phyloP scores from a whole-genome alignment of 371 early-diverging fungal species.

The Fennellomyces sp. region DNA sequence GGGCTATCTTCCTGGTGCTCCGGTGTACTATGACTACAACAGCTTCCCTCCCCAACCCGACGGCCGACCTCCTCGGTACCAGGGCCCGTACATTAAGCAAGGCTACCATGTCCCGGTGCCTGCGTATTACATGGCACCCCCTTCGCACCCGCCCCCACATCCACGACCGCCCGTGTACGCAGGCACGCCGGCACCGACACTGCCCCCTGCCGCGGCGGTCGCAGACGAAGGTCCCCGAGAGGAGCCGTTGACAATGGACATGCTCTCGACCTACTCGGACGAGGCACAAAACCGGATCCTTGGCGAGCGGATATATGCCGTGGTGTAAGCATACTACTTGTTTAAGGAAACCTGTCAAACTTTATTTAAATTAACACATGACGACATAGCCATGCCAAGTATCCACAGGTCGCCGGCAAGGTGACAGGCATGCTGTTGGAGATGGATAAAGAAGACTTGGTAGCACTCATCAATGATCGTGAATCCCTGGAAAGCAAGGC shows the following conservation, averaged over 20 bases:
- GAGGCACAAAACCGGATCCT: conserved; percentile 92
- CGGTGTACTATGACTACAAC: conserved; percentile 16
- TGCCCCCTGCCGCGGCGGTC: conserved; percentile 1
- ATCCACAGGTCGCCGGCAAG: conserved; percentile 87
- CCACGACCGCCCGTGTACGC: not conserved
- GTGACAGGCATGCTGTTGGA: conserved; percentile 98
- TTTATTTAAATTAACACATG: not conserved
- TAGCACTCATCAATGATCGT: conserved; percentile 81
- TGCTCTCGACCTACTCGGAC: conserved; percentile 72
- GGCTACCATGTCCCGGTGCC: conserved; percentile 12
- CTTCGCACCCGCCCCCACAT: conserved; percentile 1
- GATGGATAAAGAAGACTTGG: conserved; percentile 90
- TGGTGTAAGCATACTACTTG: conserved; percentile 44
- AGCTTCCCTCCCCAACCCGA: conserved; percentile 4
- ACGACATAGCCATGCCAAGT: conserved; percentile 35
- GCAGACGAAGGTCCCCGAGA: not conserved
- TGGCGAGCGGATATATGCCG: conserved; percentile 92
- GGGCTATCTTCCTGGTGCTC: conserved; percentile 6
- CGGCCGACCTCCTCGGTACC: not conserved
- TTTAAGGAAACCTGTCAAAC: conserved; percentile 1
- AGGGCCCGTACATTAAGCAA: conserved; percentile 12
- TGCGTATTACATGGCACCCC: conserved; percentile 2
- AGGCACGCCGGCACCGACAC: not conserved
- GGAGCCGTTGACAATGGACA: conserved; percentile 64
- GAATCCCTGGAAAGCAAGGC: conserved; percentile 58